Conservation (phyloP, 139 green algal species). For the Closterium sp. region DNA sequence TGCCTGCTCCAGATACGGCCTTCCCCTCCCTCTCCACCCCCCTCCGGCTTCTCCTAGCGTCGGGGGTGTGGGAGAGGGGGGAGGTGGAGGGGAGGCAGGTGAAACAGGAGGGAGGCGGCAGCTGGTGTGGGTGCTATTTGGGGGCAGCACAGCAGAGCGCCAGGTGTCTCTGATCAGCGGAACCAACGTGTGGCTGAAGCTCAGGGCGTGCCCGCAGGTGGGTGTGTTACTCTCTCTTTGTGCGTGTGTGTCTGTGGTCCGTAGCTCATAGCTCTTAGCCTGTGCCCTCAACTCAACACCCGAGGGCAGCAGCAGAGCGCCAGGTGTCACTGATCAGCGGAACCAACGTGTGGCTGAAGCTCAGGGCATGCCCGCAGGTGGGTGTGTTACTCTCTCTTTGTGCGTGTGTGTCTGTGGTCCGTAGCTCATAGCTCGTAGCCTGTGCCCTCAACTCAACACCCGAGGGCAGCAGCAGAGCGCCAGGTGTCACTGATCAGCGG, state of each 20-base stretch:
- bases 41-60: background rate
- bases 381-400: no score
- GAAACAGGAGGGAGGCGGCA: background rate
- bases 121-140: conserved; percentile 74
- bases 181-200: conserved; percentile 64
- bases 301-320: conserved; percentile 60
- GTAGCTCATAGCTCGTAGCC: no score
- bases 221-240: no score
- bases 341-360: conserved; percentile 64
- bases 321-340: conserved; percentile 66
- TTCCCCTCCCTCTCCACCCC: background rate
- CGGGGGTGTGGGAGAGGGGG: background rate
- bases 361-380: conserved; percentile 25
- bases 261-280: no score
- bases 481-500: conserved; percentile 66
- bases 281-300: no score
- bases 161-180: conserved; percentile 66
- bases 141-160: conserved; percentile 61
- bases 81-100: background rate
- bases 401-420: no score
- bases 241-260: no score
- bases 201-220: conserved; percentile 27
- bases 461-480: conserved; percentile 60
- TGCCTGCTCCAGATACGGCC: conserved; percentile 26
- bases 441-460: no score